Evolutionary conservation across 768 basidiomycete species (phyloP), one percentile per base, ranked within the genome.

Genomic region (Suillus paluster): DNA sequence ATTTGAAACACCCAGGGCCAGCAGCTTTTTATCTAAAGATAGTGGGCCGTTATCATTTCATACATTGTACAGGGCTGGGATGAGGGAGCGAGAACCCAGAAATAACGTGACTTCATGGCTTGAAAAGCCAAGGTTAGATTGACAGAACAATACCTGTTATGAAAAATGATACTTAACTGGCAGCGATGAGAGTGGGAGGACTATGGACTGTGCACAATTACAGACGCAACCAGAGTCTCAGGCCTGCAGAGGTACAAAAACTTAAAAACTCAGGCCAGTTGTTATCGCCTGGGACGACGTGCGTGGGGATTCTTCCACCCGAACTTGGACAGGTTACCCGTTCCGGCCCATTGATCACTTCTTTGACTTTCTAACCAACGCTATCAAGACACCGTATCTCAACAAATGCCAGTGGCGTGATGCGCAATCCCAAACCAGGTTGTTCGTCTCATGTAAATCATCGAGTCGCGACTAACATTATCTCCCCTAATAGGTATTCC

Each of bases 21-120:
- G 19, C 33, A 34, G n/a, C n/a, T 21, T 21, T 34, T 21, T n/a
- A 34, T 21, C n/a, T 34, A 53, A 34, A 53, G n/a, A 53, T 53
- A 53, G 33, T 27, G 19, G 19, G 19, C 39, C 21, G 45, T 46
- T 46, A 46, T 52, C 50, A n/a, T 52, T n/a, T n/a, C 50, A 53
- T 36, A 23, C 8, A 38, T 30, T 30, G 30, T 30, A n/a, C n/a
- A n/a, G n/a, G n/a, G n/a, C n/a, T n/a, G n/a, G n/a, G n/a, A n/a
- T n/a, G n/a, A n/a, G n/a, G n/a, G 15, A 38, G 8, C 21, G 21
- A 54, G 15, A 54, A 34, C 30, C 30, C 3, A 30, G 17, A 25
- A 2, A 10, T 19, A 0, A 44, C 4, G 19, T 5, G 17, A 49
- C 25, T 17, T 27, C 25, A 2, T 10, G 14, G 5, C 21, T 53